Conservation (phyloP, 116 monocot genomes). For the Phalaenopsis hybrid region DNA sequence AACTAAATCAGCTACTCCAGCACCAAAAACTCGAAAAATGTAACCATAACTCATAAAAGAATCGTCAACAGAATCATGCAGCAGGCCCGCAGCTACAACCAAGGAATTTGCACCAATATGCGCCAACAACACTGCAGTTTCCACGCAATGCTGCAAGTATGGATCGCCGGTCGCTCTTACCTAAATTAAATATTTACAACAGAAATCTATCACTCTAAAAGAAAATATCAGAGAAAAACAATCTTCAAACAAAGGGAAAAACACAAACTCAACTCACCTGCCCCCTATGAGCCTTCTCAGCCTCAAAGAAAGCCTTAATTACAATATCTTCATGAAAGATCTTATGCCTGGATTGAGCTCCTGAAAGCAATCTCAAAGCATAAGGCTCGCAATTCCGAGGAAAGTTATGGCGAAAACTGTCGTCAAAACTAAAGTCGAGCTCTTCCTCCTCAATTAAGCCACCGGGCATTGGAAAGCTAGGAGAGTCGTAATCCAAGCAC, state of each 20-base stretch:
- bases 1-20: conserved; percentile 72
- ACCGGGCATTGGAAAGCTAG: conserved; percentile 28
- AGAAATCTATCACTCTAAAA: not conserved
- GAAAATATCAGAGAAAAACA: not conserved
- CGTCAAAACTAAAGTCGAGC: conserved; percentile 59
- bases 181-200: conserved; percentile 23
- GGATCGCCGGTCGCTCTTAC: conserved; percentile 81
- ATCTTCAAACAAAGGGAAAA: not conserved
- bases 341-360: conserved; percentile 64
- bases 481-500: conserved; percentile 56
- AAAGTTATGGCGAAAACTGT: conserved; percentile 18
- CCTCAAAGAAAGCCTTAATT: conserved; percentile 80
- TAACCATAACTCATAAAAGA: conserved; percentile 63
- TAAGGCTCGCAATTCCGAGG: conserved; percentile 28
- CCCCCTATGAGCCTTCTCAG: conserved; percentile 84
- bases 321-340: conserved; percentile 78
- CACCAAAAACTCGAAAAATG: conserved; percentile 60
- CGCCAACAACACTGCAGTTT: conserved; percentile 79
- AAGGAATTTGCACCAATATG: conserved; percentile 66
- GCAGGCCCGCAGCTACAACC: conserved; percentile 85
- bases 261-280: conserved; percentile 43
- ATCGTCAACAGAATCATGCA: conserved; percentile 94
- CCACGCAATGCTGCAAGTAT: conserved; percentile 91
- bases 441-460: conserved; percentile 26
- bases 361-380: conserved; percentile 48